Conservation (phyloP, 163 green algal species). For the Volvox carteri region DNA sequence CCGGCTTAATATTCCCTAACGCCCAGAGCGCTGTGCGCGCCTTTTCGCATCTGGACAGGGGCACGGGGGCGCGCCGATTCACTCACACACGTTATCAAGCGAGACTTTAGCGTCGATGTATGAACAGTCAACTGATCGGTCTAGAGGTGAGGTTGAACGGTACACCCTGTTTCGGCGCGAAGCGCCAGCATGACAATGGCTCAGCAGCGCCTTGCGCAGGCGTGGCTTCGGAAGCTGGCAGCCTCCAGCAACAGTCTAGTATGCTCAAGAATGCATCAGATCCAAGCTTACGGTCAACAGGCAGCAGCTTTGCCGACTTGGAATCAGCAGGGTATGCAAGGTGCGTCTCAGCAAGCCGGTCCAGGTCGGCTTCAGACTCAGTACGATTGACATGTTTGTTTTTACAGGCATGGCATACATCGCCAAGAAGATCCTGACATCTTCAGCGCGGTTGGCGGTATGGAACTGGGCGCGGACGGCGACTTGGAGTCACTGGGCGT, state of each 20-base stretch:
- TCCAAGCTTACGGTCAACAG: constrained; percentile 36
- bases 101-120: constrained; percentile 51
- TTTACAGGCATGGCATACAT: constrained; percentile 15
- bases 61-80: constrained; percentile 2
- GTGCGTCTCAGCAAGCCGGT: constrained; percentile 19
- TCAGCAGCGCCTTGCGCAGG: background rate
- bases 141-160: constrained; percentile 18
- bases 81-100: constrained; percentile 42
- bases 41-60: constrained; percentile 12
- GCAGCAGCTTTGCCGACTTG: constrained; percentile 43
- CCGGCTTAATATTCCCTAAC: too few species aligned
- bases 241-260: constrained; percentile 47
- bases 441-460: constrained; percentile 68
- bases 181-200: background rate
- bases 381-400: background rate
- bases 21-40: background rate
- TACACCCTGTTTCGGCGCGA: background rate
- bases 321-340: constrained; percentile 26
- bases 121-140: constrained; percentile 47
- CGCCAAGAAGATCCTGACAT: constrained; percentile 68
- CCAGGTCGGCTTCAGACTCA: background rate
- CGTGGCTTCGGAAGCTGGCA: constrained; percentile 30
- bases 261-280: constrained; percentile 55
- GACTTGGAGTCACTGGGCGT: constrained; percentile 32
- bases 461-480: constrained; percentile 68